Evolutionary conservation across 176 grass and related monocot species (phyloP), one percentile per base, ranked within the genome.

Genomic region (Phoenix dactylifera): DNA sequence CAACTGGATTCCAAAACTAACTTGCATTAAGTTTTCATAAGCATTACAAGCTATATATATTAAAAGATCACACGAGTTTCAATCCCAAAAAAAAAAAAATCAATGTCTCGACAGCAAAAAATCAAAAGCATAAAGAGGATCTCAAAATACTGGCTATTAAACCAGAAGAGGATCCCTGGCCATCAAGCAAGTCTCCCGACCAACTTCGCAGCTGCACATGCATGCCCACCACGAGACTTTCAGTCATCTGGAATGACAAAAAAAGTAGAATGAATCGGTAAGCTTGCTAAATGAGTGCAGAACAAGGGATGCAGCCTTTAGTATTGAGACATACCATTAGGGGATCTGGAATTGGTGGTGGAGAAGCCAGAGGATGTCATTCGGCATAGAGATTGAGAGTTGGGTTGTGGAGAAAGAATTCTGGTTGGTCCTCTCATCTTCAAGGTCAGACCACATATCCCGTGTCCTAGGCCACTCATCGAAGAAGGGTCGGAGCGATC

Each of bases 371-470:
- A 95, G n/a, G 68, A 76, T 0, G 76, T 68, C 71, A 90, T 76
- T n/a, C 10, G 86, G 85, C 5, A 95, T 90, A 69, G 91, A 96
- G 51, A 95, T 90, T 23, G 86, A 90, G 29, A 95, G 80, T 63
- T 95, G 80, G 18, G 91, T 95, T 16, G 91, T 77, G 15, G 91
- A 82, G 71, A 87, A 82, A 7, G 81, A 77, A 28, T 49, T 50
- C 15, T 59, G 71, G 71, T 49, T 64, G 1, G 57, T 32, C 68
- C 54, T 86, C 53, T 83, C 80, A 17, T 82, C 80, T 3, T 60
- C 61, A 15, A 84, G 69, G 48, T 95, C 89, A 14, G 85, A 18
- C 85, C 85, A 95, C 16, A 76, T 86, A 65, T 76, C 79, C 53
- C 79, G 80, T 9, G 79, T 59, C 76, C 81, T 80, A 4, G 91